A percentile compares a stretch with the other conserved stretches of the same genome.
phyloP scores from a whole-genome alignment of 495 filamentous ascomycete genomes.

The Melanomma pulvis-pyrius region DNA sequence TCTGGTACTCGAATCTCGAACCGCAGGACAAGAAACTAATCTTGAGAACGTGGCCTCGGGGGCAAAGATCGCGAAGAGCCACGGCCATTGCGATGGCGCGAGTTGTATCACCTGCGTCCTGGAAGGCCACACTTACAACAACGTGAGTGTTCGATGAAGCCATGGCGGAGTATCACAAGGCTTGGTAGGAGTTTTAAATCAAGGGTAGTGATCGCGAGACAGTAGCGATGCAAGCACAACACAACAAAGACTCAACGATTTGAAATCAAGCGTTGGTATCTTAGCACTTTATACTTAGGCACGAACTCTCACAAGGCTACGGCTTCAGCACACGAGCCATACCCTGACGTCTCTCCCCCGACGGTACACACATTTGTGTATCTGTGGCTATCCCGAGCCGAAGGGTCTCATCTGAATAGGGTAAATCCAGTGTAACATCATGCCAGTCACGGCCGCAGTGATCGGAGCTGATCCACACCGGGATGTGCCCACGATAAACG shows the following conservation, averaged over 20 bases:
- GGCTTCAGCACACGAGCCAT: not conserved
- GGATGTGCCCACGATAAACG: not conserved
- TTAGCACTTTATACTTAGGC: not conserved
- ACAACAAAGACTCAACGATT: not conserved
- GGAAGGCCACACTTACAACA: conserved; percentile 27
- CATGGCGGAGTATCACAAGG: conserved; percentile 4
- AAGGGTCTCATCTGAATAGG: not conserved
- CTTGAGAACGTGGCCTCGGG: conserved; percentile 18
- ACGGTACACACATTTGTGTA: not conserved
- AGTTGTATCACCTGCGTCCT: conserved; percentile 31
- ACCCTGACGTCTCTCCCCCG: not conserved
- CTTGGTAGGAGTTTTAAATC: not conserved
- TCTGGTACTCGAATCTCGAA: conserved; percentile 21
- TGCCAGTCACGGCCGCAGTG: not conserved
- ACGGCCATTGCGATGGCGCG: conserved; percentile 29
- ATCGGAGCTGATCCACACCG: conserved; percentile 1
- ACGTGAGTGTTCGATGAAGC: conserved; percentile 13
- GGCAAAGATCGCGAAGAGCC: conserved; percentile 21
- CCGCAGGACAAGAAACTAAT: conserved; percentile 30
- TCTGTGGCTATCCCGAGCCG: not conserved
- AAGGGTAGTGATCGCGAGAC: not conserved
- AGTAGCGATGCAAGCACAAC: not conserved
- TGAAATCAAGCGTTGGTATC: not conserved
- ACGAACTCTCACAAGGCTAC: not conserved
- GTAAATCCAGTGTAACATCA: not conserved